These are phyloP conservation scores for slime mould (Dictyostelium discoideum) DNA, from an alignment of 78 protist genomes.

Conservation along the genomic window DNA sequence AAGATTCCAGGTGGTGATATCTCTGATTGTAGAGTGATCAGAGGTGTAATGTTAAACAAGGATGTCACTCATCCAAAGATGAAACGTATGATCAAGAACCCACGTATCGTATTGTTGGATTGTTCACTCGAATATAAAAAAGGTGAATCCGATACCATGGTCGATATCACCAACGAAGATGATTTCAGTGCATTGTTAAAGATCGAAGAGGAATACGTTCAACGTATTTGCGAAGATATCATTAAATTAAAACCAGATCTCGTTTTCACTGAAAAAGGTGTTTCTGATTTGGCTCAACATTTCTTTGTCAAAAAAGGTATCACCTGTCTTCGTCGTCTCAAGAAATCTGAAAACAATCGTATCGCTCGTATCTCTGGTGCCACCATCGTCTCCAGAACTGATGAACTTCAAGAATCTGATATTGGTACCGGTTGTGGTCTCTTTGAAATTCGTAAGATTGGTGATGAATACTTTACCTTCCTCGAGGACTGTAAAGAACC, in stretches of 20 bases:
- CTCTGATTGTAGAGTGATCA: conserved; percentile 94
- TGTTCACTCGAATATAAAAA: conserved; percentile 99
- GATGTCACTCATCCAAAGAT: conserved; percentile 98
- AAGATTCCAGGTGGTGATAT: conserved; percentile 99
- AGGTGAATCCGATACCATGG: conserved; percentile 97
- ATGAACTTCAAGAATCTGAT: conserved; percentile 96
- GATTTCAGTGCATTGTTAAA: conserved; percentile 90
- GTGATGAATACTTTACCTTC: conserved; percentile 99
- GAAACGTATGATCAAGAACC: conserved; percentile 97
- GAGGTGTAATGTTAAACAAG: conserved; percentile 99
- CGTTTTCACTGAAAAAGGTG: conserved; percentile 99
- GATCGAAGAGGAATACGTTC: conserved; percentile 97
- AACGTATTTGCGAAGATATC: conserved; percentile 92
- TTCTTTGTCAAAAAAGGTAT: conserved; percentile 93
- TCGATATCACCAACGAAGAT: conserved; percentile 93
- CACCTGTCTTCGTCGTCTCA: conserved; percentile 97
- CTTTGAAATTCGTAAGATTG: conserved; percentile 97
- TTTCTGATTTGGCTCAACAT: conserved; percentile 97
- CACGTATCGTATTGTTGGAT: conserved; percentile 98
- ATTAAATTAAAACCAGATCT: conserved; percentile 98
- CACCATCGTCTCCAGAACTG: conserved; percentile 95
- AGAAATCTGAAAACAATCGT: conserved; percentile 99
- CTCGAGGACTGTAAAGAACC: conserved; percentile 97
- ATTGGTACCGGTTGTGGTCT: conserved; percentile 97
- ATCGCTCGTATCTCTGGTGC: conserved; percentile 99